A percentile compares a stretch with the other conserved stretches of the same genome.
These are phyloP conservation scores for Oryza glumipatula DNA, from an alignment of 176 grass and related monocot species.

Conservation along the genomic window DNA sequence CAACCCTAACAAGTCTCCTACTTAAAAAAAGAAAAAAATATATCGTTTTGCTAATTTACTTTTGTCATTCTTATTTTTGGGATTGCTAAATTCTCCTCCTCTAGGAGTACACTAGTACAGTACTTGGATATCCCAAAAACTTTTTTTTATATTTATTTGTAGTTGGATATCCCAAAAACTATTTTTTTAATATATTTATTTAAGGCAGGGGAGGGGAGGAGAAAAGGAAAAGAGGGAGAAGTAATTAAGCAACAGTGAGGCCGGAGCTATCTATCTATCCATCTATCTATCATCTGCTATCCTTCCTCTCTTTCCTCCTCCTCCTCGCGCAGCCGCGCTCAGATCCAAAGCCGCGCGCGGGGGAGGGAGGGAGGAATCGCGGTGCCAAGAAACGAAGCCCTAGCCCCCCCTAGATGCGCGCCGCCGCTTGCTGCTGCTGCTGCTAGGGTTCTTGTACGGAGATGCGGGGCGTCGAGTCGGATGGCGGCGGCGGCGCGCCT, in stretches of 20 bases:
- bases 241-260: constrained; percentile 35
- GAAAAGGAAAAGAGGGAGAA: constrained; percentile 6
- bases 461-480: constrained; percentile 49
- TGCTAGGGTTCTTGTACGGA: background rate
- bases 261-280: background rate
- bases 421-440: background rate
- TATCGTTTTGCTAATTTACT: background rate
- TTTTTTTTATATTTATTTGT: background rate
- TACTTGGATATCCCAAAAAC: no score
- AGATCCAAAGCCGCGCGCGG: constrained; percentile 43
- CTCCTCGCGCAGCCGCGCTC: constrained; percentile 11
- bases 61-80: background rate
- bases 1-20: no score
- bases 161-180: no score
- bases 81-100: background rate
- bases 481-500: constrained; percentile 24
- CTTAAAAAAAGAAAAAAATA: no score
- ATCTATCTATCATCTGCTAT: no score
- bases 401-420: constrained; percentile 6
- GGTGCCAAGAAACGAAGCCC: constrained; percentile 24
- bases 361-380: background rate
- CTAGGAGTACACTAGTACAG: background rate
- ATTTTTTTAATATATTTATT: background rate
- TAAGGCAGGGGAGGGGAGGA: constrained; percentile 23
- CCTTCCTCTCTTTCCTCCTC: background rate